Percentiles rank a stretch among this genome's conserved stretches.
These are phyloP conservation scores for Craterostigma plantagineum DNA, from an alignment of 257 asterid genomes.

Conservation along the genomic window DNA sequence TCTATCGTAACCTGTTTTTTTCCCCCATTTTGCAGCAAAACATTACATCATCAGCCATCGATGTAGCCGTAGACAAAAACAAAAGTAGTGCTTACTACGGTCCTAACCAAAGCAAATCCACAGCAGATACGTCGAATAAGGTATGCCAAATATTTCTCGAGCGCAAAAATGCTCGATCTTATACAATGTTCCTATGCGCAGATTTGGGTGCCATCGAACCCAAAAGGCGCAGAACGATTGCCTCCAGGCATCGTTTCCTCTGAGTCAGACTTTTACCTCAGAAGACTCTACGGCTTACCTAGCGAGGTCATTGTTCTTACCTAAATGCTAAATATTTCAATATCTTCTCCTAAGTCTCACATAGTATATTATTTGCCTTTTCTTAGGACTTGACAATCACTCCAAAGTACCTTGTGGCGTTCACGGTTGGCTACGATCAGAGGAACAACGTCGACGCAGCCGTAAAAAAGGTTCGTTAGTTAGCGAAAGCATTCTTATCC, in stretches of 20 bases:
- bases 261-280: constrained; percentile 29
- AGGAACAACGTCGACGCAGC: constrained; percentile 49
- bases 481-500: no score
- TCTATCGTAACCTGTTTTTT: no score
- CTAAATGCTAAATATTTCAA: not conserved
- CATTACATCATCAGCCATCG: no score
- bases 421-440: constrained; percentile 51
- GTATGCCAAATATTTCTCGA: no score
- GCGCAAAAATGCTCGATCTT: no score
- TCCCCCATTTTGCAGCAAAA: no score
- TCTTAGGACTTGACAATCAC: constrained; percentile 32
- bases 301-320: constrained; percentile 23
- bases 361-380: not conserved
- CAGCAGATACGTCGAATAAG: no score
- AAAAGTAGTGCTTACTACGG: no score
- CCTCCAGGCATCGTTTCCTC: constrained; percentile 31
- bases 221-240: constrained; percentile 49
- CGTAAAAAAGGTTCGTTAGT: constrained; percentile 55
- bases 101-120: no score
- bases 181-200: constrained; percentile 12
- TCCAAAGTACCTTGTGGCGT: constrained; percentile 61
- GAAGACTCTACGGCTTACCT: constrained; percentile 41
- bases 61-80: no score
- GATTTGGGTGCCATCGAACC: constrained; percentile 54
- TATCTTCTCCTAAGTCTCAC: not conserved